phyloP scores from a whole-genome alignment of 768 basidiomycete species.

The Mycena filopes region DNA sequence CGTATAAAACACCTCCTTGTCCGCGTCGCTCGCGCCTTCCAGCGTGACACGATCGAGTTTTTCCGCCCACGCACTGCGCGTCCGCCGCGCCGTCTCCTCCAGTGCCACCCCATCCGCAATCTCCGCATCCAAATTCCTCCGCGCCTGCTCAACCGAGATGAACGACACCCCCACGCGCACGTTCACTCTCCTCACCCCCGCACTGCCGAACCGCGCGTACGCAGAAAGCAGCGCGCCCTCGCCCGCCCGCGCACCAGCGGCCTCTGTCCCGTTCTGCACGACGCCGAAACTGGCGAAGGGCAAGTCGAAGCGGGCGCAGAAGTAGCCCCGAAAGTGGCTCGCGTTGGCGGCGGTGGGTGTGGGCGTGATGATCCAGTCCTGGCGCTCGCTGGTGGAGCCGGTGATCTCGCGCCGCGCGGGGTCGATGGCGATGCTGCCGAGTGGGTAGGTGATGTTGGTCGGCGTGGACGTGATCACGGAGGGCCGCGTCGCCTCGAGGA shows the following conservation, averaged over 20 bases:
- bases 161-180: slow-evolving; percentile 71
- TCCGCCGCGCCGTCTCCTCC: slow-evolving; percentile 55
- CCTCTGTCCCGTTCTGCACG: slow-evolving; percentile 49
- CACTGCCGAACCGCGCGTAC: slow-evolving; percentile 52
- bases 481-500: slow-evolving; percentile 67
- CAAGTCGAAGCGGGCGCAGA: slow-evolving; percentile 57
- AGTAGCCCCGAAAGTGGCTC: slow-evolving; percentile 50
- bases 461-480: slow-evolving; percentile 57
- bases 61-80: slow-evolving; percentile 57
- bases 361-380: slow-evolving; percentile 67
- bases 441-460: slow-evolving; percentile 51
- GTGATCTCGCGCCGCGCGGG: slow-evolving; percentile 57
- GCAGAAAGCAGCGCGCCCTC: slow-evolving; percentile 54
- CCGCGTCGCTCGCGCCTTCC: slow-evolving; percentile 51
- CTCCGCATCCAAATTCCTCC: slow-evolving; percentile 57
- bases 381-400: slow-evolving; percentile 69
- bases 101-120: slow-evolving; percentile 55
- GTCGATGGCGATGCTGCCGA: slow-evolving; percentile 58
- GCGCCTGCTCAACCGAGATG: slow-evolving; percentile 67
- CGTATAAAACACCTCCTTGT: slow-evolving; percentile 57
- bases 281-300: slow-evolving; percentile 58
- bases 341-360: slow-evolving; percentile 42
- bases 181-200: slow-evolving; percentile 44
- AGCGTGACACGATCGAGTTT: slow-evolving; percentile 57
- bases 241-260: slow-evolving; percentile 37